phyloP scores from a whole-genome alignment of 805 yeast genomes.

The Tanozyma kutaoensis region DNA sequence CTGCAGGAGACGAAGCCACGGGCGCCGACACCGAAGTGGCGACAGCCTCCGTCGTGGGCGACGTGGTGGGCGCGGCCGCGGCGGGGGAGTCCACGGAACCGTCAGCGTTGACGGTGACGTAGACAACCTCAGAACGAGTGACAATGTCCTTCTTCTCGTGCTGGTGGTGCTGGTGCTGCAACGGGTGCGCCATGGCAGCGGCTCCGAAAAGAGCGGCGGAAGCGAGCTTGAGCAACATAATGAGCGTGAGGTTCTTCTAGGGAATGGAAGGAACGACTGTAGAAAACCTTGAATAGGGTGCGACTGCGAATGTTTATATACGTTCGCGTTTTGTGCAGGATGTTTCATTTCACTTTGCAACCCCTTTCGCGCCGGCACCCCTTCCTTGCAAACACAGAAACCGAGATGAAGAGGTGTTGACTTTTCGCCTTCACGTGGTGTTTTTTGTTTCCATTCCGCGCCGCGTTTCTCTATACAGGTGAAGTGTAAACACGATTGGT shows the following conservation, averaged over 20 bases:
- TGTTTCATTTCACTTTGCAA: no score
- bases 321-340: no score
- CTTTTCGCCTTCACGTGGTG: no score
- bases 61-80: background rate
- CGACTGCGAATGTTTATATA: no score
- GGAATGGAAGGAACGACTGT: background rate
- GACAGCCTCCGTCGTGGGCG: background rate
- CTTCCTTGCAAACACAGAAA: no score
- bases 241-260: background rate
- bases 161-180: slow-evolving; percentile 44
- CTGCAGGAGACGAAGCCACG: no score
- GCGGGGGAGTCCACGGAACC: background rate
- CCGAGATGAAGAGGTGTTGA: no score
- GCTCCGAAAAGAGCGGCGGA: slow-evolving; percentile 37
- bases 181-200: slow-evolving; percentile 41
- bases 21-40: no score
- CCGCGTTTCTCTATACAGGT: no score
- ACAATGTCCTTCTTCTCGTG: background rate
- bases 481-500: no score
- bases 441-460: no score
- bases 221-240: slow-evolving; percentile 37
- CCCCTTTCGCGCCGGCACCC: no score
- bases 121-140: background rate
- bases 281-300: background rate
- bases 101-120: background rate